Evolutionary conservation across 805 yeast genomes (phyloP).

Genomic region (Candida succiphila): DNA sequence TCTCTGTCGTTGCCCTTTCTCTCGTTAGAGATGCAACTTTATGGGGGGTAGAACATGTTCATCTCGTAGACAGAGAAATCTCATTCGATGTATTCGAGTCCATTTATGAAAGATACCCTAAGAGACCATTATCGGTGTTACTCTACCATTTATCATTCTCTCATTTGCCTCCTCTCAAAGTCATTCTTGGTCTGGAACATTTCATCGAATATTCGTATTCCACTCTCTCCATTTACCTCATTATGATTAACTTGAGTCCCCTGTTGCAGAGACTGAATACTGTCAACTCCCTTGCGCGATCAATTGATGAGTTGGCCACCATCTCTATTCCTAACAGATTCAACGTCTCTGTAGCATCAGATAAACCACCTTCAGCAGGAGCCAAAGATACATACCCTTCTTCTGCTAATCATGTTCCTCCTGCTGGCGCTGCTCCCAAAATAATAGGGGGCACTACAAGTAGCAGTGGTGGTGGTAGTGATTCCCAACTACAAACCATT

Average conservation of each 20-base stretch:
- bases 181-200: conserved; percentile 16
- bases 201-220: conserved; percentile 18
- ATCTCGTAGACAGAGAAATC: neutral
- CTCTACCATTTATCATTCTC: neutral
- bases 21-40: conserved; percentile 5
- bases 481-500: conserved; percentile 3
- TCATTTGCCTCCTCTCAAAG: neutral
- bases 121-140: neutral
- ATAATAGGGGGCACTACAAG: neutral
- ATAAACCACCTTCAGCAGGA: neutral
- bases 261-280: conserved; percentile 10
- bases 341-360: conserved; percentile 2
- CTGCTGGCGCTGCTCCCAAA: neutral
- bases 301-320: conserved; percentile 10
- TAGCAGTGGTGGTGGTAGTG: neutral
- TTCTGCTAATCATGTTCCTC: too few species aligned
- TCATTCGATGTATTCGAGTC: neutral
- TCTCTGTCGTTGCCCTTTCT: neutral
- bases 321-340: conserved; percentile 8
- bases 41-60: neutral
- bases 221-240: conserved; percentile 19
- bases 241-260: conserved; percentile 19
- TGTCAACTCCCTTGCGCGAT: conserved; percentile 6
- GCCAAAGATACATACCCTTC: neutral
- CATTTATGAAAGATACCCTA: neutral